phyloP scores from a whole-genome alignment of 495 filamentous ascomycete species.

The Podospora anserina region DNA sequence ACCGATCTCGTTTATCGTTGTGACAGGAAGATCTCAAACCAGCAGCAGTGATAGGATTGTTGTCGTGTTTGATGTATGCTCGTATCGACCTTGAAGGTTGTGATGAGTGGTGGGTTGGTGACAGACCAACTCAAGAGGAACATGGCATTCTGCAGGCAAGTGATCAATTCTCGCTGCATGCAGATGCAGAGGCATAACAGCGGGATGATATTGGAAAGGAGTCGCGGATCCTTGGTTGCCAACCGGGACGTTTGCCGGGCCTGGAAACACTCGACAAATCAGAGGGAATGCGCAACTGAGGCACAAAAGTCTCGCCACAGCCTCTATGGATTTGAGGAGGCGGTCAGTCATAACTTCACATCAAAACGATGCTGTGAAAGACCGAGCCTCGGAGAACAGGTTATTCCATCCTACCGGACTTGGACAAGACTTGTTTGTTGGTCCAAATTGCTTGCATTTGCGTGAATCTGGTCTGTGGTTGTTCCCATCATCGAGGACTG shows the following conservation, averaged over 20 bases:
- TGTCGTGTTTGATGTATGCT: not conserved
- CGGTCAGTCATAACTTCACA: not conserved
- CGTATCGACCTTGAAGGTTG: not conserved
- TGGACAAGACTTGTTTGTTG: not conserved
- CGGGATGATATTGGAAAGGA: conserved; percentile 13
- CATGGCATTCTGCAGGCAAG: conserved; percentile 1
- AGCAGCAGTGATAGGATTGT: not conserved
- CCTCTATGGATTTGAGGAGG: not conserved
- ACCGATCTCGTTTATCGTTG: not conserved
- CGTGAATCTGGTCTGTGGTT: not conserved
- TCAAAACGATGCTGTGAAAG: not conserved
- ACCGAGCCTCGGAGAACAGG: conserved; percentile 1
- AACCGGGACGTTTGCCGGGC: conserved; percentile 14
- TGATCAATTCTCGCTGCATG: not conserved
- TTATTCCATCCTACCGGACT: not conserved
- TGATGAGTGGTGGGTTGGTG: conserved; percentile 5
- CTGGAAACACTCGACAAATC: conserved; percentile 16
- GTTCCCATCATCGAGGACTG: not conserved
- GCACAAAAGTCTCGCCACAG: not conserved
- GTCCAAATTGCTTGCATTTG: no score
- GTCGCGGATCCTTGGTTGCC: not conserved
- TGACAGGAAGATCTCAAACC: conserved; percentile 1
- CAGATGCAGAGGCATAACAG: conserved; percentile 8
- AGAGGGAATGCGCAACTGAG: not conserved
- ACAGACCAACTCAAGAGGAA: not conserved